Evolutionary conservation across 345 rosid species (phyloP).

Genomic region (Bruguiera gymnorhiza): DNA sequence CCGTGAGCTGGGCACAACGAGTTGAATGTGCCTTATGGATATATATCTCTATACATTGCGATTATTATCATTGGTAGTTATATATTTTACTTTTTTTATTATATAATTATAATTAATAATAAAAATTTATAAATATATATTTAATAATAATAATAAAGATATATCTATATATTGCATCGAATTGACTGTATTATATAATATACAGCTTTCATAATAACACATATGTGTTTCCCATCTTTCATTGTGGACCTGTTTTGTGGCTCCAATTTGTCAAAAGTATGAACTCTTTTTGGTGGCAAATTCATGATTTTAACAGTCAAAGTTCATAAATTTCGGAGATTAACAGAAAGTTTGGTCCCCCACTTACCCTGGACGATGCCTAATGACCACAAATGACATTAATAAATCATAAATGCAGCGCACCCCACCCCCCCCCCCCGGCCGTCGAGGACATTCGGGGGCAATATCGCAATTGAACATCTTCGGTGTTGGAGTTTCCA

Average conservation of each 20-base stretch:
- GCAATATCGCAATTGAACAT: neutral
- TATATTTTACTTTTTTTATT: no score
- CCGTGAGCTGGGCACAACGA: no score
- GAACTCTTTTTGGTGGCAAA: conserved; percentile 6
- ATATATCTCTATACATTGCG: no score
- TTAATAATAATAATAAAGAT: no score
- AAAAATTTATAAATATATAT: no score
- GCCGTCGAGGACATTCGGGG: neutral
- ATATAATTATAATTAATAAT: no score
- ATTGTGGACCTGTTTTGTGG: neutral
- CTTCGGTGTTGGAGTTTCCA: conserved; percentile 17
- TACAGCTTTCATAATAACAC: neutral
- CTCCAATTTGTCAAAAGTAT: conserved; percentile 6
- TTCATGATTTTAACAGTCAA: conserved; percentile 39
- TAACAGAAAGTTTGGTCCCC: conserved; percentile 42
- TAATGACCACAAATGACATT: neutral
- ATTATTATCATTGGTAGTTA: no score
- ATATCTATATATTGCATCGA: neutral
- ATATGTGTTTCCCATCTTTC: neutral
- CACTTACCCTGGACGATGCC: conserved; percentile 33
- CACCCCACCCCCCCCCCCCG: neutral
- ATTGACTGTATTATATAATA: neutral
- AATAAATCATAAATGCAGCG: neutral
- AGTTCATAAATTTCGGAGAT: conserved; percentile 49
- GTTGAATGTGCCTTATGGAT: no score